A percentile compares a stretch with the other conserved stretches of the same genome.
phyloP scores from a whole-genome alignment of 371 early-diverging fungal genomes.

The Mucor mucedo region DNA sequence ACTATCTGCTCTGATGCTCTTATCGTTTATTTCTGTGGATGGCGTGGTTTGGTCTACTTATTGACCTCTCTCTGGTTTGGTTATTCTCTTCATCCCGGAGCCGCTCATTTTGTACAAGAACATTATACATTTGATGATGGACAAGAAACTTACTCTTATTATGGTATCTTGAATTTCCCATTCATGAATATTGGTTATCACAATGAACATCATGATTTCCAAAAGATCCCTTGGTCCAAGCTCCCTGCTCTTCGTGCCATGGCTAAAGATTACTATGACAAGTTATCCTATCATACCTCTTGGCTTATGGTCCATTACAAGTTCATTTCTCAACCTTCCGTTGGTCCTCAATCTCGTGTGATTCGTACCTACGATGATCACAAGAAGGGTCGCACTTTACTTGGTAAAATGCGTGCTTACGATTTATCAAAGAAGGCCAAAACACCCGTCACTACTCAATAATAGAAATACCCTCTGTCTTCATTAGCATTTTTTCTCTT shows the following conservation, averaged over 20 bases:
- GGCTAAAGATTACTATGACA: slow-evolving; percentile 93
- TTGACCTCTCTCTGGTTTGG: slow-evolving; percentile 85
- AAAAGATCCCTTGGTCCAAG: slow-evolving; percentile 88
- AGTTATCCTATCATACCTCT: slow-evolving; percentile 83
- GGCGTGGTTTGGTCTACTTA: slow-evolving; percentile 75
- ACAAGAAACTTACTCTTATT: slow-evolving; percentile 98
- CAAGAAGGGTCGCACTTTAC: slow-evolving; percentile 63
- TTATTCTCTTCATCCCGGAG: slow-evolving; percentile 93
- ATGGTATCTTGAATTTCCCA: slow-evolving; percentile 85
- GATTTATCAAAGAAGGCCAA: slow-evolving; percentile 16
- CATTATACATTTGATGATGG: slow-evolving; percentile 96
- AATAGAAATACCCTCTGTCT: background rate
- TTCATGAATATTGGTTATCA: slow-evolving; percentile 93
- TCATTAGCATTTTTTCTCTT: background rate
- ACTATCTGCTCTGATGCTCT: slow-evolving; percentile 65
- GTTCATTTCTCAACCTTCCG: slow-evolving; percentile 65
- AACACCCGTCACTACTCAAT: background rate
- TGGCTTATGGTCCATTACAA: slow-evolving; percentile 87
- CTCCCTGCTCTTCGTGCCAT: slow-evolving; percentile 81
- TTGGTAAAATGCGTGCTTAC: slow-evolving; percentile 38
- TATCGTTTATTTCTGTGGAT: slow-evolving; percentile 68
- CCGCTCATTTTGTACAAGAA: slow-evolving; percentile 98
- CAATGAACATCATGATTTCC: slow-evolving; percentile 98
- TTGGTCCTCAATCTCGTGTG: slow-evolving; percentile 80
- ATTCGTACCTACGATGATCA: slow-evolving; percentile 76